Evolutionary conservation across 768 basidiomycete genomes (phyloP), one percentile per base, ranked within the genome.

Genomic region (Boletus pseudo-olivaceus): DNA sequence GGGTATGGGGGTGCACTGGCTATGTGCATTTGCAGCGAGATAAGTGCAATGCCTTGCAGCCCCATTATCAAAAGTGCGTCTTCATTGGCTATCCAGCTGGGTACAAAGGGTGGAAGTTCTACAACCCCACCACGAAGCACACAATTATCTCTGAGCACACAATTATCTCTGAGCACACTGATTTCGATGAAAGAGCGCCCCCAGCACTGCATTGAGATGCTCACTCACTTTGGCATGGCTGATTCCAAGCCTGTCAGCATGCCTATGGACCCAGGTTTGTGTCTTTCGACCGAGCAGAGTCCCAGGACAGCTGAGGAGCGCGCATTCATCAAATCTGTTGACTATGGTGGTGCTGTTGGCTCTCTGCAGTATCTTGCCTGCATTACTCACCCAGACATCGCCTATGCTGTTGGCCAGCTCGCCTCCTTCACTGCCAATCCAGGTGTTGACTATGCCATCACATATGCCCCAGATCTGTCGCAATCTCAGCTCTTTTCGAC

Each of bases 11-110:
- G 0, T 49, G 1, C 0, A 37, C 37, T 20, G 27, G 29, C 1
- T 30, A 39, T 49, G 48, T 30, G 7, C 45, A 46, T 6, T 8
- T 46, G 1, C 23, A 42, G 23, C 15, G 17, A 8, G 23, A 41
- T 23, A 41, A 41, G 2, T 7, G 14, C 0, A 0, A 5, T 23
- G 7, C 23, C 0, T 8, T 41, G 41, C 7, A 1, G 0, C 23
- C 41, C 1, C 12, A 41, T 12, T 41, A 23, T 2, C 20, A 41
- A 6, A 41, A 41, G 3, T 41, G 40, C 14, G 7, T 41, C 12
- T 41, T 23, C n/a, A n/a, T 15, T 23, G 40, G 40, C 6, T 41
- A 41, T 5, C 40, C 40, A 7, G 12, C 20, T 40, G 39, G 39
- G 10, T 40, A 40, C 39, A 40, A 40, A 3, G 39, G 39, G 3